Evolutionary conservation across 805 yeast genomes (phyloP).

Genomic region (Candida boidinii): DNA sequence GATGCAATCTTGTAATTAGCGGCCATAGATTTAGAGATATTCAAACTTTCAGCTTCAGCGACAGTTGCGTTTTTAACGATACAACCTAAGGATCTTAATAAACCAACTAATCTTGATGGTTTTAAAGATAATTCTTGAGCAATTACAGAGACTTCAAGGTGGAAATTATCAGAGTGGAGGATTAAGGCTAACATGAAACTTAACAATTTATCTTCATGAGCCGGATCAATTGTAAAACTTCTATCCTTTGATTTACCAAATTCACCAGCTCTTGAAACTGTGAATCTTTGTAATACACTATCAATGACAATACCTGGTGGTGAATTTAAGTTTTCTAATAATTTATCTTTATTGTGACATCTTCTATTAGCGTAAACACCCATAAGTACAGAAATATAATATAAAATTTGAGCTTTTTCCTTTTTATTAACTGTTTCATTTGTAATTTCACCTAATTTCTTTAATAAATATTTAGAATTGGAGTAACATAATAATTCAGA

Average conservation of each 20-base stretch:
- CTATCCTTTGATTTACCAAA: conserved; percentile 71
- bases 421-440: conserved; percentile 34
- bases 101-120: conserved; percentile 57
- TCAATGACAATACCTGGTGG: conserved; percentile 77
- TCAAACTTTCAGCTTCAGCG: conserved; percentile 68
- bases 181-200: conserved; percentile 68
- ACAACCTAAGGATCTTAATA: conserved; percentile 82
- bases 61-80: conserved; percentile 60
- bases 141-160: conserved; percentile 68
- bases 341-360: conserved; percentile 44
- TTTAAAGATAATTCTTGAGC: conserved; percentile 80
- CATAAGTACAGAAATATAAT: conserved; percentile 69
- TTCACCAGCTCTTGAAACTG: conserved; percentile 54
- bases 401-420: conserved; percentile 59
- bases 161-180: conserved; percentile 68
- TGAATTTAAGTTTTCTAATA: conserved; percentile 52
- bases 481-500: conserved; percentile 53
- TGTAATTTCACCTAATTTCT: conserved; percentile 32
- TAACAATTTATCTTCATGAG: conserved; percentile 75
- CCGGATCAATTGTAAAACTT: conserved; percentile 79
- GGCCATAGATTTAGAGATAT: conserved; percentile 44
- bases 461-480: conserved; percentile 47
- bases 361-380: conserved; percentile 77
- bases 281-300: conserved; percentile 62
- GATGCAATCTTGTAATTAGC: conserved; percentile 70